phyloP scores from a whole-genome alignment of 2,329 filamentous ascomycete species.

The Berkeleyomyces basicola region DNA sequence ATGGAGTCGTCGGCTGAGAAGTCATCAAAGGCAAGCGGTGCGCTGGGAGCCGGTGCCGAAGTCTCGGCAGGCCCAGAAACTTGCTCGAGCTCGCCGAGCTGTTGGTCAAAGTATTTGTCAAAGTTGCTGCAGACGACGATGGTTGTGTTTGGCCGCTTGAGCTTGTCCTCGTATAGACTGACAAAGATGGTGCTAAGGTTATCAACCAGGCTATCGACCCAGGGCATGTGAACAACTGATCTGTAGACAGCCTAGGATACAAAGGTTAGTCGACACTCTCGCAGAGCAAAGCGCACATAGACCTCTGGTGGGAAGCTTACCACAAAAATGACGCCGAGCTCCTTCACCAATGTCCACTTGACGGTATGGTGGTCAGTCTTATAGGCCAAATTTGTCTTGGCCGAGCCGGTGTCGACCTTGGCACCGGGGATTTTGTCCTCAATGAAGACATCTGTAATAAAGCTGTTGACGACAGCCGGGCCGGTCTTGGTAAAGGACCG shows the following conservation, averaged over 20 bases:
- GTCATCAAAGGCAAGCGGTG: conserved; percentile 1
- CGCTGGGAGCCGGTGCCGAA: conserved; percentile 18
- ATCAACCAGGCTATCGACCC: conserved; percentile 93
- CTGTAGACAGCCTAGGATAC: conserved; percentile 72
- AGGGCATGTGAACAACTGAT: conserved; percentile 82
- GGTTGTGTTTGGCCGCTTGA: conserved; percentile 65
- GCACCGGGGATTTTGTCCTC: conserved; percentile 64
- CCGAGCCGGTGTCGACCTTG: conserved; percentile 40
- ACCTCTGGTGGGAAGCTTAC: conserved; percentile 27
- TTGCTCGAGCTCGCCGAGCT: conserved; percentile 64
- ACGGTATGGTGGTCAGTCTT: conserved; percentile 86
- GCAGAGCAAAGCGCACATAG: neutral
- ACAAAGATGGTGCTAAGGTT: conserved; percentile 88
- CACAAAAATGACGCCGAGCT: conserved; percentile 88
- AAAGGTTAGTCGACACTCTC: neutral
- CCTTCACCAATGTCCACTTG: conserved; percentile 86
- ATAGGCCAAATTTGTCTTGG: conserved; percentile 55
- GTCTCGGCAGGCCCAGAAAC: conserved; percentile 21
- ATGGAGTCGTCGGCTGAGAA: conserved; percentile 18
- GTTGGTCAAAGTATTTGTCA: conserved; percentile 86
- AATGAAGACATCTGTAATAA: conserved; percentile 95
- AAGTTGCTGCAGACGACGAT: conserved; percentile 65
- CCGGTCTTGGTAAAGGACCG: conserved; percentile 67
- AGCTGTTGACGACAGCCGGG: conserved; percentile 73
- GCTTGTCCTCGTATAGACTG: conserved; percentile 73